phyloP scores from a whole-genome alignment of 1,139 yeast genomes.

The Suhomyces maxii region DNA sequence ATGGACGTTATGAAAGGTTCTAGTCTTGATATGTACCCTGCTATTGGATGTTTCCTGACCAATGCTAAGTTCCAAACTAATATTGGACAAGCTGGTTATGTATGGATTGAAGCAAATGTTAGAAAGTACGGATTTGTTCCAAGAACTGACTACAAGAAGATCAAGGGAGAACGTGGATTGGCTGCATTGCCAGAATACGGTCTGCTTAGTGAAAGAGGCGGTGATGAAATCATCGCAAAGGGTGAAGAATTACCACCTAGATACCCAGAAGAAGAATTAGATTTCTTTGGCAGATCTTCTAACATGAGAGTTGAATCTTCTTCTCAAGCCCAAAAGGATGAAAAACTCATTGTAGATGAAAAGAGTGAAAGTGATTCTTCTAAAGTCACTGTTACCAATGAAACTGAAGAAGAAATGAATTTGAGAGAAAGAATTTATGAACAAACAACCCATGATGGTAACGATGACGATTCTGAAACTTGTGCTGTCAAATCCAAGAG shows the following conservation, averaged over 20 bases:
- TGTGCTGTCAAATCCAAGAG: background rate
- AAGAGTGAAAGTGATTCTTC: constrained; percentile 21
- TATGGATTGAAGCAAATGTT: constrained; percentile 93
- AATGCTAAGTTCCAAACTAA: constrained; percentile 78
- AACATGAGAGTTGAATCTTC: constrained; percentile 22
- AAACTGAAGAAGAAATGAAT: constrained; percentile 43
- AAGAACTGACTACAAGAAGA: constrained; percentile 47
- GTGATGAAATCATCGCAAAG: constrained; percentile 58
- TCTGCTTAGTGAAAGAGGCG: constrained; percentile 19
- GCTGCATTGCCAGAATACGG: constrained; percentile 45
- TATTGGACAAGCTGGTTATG: constrained; percentile 89
- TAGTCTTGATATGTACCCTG: constrained; percentile 80
- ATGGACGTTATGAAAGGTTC: constrained; percentile 83
- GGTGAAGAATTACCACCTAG: constrained; percentile 67
- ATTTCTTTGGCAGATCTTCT: constrained; percentile 57
- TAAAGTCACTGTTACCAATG: constrained; percentile 36
- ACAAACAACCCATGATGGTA: constrained; percentile 17
- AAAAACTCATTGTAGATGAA: constrained; percentile 5
- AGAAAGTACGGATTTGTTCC: constrained; percentile 89
- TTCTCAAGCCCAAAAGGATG: constrained; percentile 8
- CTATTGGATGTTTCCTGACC: constrained; percentile 77
- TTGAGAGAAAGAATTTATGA: constrained; percentile 40
- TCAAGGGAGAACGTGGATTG: constrained; percentile 46
- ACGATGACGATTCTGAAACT: too few species aligned
- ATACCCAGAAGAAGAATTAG: constrained; percentile 52